These are phyloP conservation scores for Xylaria longipes DNA, from an alignment of 495 filamentous ascomycete genomes.

Conservation along the genomic window DNA sequence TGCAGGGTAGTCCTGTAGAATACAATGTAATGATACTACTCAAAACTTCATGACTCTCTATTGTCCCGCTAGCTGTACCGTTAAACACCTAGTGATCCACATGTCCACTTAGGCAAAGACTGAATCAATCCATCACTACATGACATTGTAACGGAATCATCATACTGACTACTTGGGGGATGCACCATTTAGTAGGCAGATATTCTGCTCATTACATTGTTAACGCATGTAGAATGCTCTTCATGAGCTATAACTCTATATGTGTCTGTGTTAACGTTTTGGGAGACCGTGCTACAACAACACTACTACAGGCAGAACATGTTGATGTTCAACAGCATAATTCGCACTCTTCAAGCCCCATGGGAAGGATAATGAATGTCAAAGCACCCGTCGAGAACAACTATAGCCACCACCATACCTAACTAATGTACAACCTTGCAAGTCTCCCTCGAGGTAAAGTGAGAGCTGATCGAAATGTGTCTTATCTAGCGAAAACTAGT, in stretches of 20 bases:
- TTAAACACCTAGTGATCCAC: not conserved
- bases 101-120: not conserved
- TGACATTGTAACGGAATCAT: not conserved
- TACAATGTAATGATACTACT: conserved; percentile 28
- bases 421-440: conserved; percentile 11
- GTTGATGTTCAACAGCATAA: not conserved
- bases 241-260: not conserved
- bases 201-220: not conserved
- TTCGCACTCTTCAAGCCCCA: not conserved
- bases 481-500: not conserved
- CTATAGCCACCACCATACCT: not conserved
- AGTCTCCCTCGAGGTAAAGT: not conserved
- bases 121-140: not conserved
- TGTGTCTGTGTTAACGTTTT: not conserved
- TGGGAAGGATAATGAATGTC: not conserved
- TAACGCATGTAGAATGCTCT: not conserved
- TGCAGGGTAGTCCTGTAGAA: conserved; percentile 17
- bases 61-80: not conserved
- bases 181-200: not conserved
- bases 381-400: not conserved
- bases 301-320: not conserved
- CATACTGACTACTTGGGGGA: not conserved
- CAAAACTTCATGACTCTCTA: not conserved
- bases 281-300: not conserved
- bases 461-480: not conserved